A percentile compares a stretch with the other conserved stretches of the same genome.
Conservation (phyloP, 1,139 yeast species). For the Debaryomycetaceae sp. region DNA sequence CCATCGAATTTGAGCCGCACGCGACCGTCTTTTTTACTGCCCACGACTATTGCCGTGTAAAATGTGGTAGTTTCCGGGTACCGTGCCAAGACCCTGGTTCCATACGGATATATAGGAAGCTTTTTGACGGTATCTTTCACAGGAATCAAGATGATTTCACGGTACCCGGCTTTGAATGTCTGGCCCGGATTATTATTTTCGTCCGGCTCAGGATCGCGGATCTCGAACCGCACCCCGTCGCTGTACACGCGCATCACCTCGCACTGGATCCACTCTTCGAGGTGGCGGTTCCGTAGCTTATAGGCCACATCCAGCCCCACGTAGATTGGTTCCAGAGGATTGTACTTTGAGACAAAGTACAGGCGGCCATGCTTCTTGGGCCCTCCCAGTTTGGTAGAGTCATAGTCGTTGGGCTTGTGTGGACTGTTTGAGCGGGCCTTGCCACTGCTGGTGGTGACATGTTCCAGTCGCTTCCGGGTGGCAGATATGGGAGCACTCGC, state of each 20-base stretch:
- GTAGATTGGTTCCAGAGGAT: constrained; percentile 49
- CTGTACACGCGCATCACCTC: constrained; percentile 68
- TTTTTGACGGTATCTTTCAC: constrained; percentile 27
- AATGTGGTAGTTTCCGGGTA: constrained; percentile 98
- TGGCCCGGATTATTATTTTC: constrained; percentile 87
- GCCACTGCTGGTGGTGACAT: background rate
- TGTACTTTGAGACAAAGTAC: constrained; percentile 34
- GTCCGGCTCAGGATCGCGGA: constrained; percentile 96
- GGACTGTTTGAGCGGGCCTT: background rate
- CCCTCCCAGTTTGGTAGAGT: constrained; percentile 10
- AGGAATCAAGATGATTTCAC: constrained; percentile 73
- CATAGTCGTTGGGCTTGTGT: constrained; percentile 3
- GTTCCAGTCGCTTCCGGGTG: constrained; percentile 1
- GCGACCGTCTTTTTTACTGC: constrained; percentile 62
- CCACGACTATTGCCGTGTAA: constrained; percentile 86
- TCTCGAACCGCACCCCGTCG: constrained; percentile 75
- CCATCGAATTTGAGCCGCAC: constrained; percentile 88
- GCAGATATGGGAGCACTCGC: constrained; percentile 1
- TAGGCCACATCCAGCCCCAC: constrained; percentile 86
- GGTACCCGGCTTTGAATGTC: constrained; percentile 69
- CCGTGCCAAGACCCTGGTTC: constrained; percentile 78
- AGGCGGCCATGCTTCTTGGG: constrained; percentile 28
- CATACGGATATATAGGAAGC: constrained; percentile 55
- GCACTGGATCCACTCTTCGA: constrained; percentile 96
- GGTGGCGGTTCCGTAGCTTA: constrained; percentile 54